Evolutionary conservation across 106 monocot genomes (phyloP).

Genomic region (Xerophyta viscosa): DNA sequence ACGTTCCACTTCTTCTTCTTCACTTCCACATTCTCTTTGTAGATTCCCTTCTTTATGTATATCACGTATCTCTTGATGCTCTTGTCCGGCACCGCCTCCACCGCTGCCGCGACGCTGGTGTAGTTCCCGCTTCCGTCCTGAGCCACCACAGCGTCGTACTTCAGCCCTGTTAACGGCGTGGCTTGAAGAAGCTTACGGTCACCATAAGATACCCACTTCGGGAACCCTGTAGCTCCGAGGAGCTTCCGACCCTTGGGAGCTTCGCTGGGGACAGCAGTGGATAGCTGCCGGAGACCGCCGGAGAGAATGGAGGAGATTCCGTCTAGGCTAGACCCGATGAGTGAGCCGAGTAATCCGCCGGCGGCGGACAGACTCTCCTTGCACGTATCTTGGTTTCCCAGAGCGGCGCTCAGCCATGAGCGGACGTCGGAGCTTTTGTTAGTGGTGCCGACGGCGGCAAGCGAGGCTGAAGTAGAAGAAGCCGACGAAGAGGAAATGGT

Average conservation of each 20-base stretch:
- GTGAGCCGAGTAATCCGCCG: constrained; percentile 20
- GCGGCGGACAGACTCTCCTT: constrained; percentile 38
- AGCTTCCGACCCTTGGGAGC: too few species aligned
- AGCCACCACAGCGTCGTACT: constrained; percentile 58
- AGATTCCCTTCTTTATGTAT: constrained; percentile 69
- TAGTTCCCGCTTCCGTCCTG: constrained; percentile 77
- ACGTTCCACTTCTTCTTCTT: constrained; percentile 87
- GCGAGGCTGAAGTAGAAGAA: neutral
- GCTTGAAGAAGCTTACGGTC: constrained; percentile 49
- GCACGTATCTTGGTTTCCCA: constrained; percentile 74
- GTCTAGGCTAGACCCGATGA: constrained; percentile 25
- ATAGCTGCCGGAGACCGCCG: constrained; percentile 16
- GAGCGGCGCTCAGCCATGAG: constrained; percentile 64
- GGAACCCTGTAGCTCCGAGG: constrained; percentile 15
- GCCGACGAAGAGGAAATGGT: constrained; percentile 19
- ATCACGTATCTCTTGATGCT: constrained; percentile 53
- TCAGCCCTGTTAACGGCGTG: constrained; percentile 3
- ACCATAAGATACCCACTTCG: constrained; percentile 35
- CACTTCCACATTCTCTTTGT: constrained; percentile 71
- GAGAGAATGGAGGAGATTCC: constrained; percentile 36
- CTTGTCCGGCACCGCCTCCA: constrained; percentile 42
- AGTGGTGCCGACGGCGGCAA: constrained; percentile 8
- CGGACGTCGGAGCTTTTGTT: constrained; percentile 27
- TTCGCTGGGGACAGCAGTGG: too few species aligned
- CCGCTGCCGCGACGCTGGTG: constrained; percentile 54